Conservation (phyloP, 495 filamentous ascomycete genomes). For the Cercophora samala region DNA sequence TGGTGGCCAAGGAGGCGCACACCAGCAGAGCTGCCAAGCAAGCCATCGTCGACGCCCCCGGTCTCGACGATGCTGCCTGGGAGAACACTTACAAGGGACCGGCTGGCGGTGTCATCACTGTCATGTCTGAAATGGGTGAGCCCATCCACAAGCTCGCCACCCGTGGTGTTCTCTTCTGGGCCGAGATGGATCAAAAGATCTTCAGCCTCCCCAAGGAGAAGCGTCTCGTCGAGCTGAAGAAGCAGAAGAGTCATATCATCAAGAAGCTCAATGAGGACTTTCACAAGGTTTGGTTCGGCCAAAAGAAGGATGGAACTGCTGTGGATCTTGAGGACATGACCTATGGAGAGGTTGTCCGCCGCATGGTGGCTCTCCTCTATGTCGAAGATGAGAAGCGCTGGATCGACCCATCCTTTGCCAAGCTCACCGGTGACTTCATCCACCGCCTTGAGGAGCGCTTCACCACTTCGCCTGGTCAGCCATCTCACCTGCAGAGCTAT, state of each 20-base stretch:
- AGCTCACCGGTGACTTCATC: conserved; percentile 89
- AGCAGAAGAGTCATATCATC: conserved; percentile 91
- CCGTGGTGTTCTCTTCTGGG: conserved; percentile 90
- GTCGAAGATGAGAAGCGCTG: conserved; percentile 90
- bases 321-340: conserved; percentile 99
- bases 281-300: conserved; percentile 98
- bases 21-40: conserved; percentile 92
- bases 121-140: conserved; percentile 97
- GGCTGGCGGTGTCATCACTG: conserved; percentile 93
- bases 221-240: conserved; percentile 85
- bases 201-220: conserved; percentile 96
- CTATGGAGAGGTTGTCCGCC: conserved; percentile 84
- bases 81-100: conserved; percentile 94
- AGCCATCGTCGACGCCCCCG: conserved; percentile 87
- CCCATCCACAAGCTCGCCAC: conserved; percentile 98
- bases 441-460: conserved; percentile 94
- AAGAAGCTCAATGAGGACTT: conserved; percentile 97
- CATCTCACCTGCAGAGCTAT: conserved; percentile 71
- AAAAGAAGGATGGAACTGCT: conserved; percentile 75
- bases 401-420: conserved; percentile 83
- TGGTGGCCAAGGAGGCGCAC: conserved; percentile 92
- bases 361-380: conserved; percentile 95
- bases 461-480: conserved; percentile 58
- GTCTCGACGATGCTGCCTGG: conserved; percentile 85
- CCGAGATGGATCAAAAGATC: conserved; percentile 96